Conservation (phyloP, 768 basidiomycete genomes). For the Flagelloscypha sp. region DNA sequence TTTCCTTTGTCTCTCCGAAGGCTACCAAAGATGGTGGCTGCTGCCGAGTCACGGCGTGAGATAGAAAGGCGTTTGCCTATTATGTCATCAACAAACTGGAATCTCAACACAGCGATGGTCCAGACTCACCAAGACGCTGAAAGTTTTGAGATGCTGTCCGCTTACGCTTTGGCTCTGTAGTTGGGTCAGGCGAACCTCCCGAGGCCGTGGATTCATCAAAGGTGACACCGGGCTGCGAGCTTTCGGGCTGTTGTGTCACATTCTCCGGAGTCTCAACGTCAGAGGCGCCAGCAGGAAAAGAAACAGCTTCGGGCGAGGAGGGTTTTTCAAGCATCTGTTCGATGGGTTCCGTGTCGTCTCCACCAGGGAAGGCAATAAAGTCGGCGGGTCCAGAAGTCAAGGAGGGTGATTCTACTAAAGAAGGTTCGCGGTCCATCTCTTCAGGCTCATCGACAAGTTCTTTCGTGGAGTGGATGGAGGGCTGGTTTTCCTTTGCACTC, state of each 20-base stretch:
- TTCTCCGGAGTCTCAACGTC: no score
- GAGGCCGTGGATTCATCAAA: conserved; percentile 62
- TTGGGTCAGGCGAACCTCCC: conserved; percentile 66
- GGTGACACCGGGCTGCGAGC: conserved; percentile 45
- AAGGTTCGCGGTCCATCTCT: not conserved
- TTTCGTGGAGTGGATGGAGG: conserved; percentile 39
- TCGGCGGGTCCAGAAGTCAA: no score
- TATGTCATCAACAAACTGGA: conserved; percentile 39
- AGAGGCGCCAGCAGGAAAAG: conserved; percentile 30
- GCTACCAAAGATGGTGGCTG: no score
- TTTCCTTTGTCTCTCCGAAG: conserved; percentile 49
- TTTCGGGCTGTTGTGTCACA: conserved; percentile 10
- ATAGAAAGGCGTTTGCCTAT: no score
- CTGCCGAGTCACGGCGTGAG: no score
- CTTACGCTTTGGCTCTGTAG: conserved; percentile 70
- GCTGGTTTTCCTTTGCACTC: conserved; percentile 26
- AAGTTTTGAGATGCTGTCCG: conserved; percentile 82
- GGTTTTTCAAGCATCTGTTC: conserved; percentile 15
- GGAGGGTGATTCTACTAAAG: not conserved
- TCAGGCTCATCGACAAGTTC: conserved; percentile 5
- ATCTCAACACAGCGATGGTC: conserved; percentile 49
- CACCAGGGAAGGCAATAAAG: conserved; percentile 22
- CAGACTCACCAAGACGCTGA: conserved; percentile 71
- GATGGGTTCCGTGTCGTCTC: no score
- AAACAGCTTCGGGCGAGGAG: conserved; percentile 14